These are phyloP conservation scores for Colletotrichum noveboracense DNA, from an alignment of 2,329 filamentous ascomycete genomes.

Conservation along the genomic window DNA sequence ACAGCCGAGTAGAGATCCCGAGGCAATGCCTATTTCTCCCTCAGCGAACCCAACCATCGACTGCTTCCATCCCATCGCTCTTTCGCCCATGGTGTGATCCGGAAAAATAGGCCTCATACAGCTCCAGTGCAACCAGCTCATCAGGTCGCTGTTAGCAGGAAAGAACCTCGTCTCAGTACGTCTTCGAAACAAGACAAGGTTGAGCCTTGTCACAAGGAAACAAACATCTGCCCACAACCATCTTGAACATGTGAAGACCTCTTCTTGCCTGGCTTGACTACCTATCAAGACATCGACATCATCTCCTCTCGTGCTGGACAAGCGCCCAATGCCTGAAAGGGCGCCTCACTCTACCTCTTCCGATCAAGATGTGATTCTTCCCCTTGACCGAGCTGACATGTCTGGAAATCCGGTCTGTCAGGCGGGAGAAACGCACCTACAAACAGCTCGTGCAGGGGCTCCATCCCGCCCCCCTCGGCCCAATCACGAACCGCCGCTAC, in stretches of 20 bases:
- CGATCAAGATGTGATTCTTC: not conserved
- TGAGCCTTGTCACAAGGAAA: not conserved
- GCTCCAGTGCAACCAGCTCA: not conserved
- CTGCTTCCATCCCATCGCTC: not conserved
- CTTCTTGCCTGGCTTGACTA: not conserved
- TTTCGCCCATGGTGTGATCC: not conserved
- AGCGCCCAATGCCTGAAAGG: not conserved
- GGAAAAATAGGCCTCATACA: not conserved
- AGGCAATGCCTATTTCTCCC: not conserved
- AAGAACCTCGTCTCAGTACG: not conserved
- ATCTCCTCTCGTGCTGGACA: not conserved
- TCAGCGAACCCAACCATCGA: not conserved
- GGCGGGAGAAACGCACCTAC: not conserved
- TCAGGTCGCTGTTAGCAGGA: not conserved
- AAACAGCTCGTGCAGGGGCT: not conserved
- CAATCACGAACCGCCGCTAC: not conserved
- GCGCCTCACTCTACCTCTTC: not conserved
- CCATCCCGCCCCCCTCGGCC: not conserved
- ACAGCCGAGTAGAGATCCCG: not conserved
- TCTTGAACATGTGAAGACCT: not conserved
- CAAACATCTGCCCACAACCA: not conserved
- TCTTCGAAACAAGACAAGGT: not conserved
- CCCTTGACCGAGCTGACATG: not conserved
- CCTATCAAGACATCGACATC: not conserved
- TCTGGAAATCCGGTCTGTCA: not conserved